A percentile compares a stretch with the other conserved stretches of the same genome.
Evolutionary conservation across 768 basidiomycete species (phyloP).

Genomic region (Kwoniella sp.): DNA sequence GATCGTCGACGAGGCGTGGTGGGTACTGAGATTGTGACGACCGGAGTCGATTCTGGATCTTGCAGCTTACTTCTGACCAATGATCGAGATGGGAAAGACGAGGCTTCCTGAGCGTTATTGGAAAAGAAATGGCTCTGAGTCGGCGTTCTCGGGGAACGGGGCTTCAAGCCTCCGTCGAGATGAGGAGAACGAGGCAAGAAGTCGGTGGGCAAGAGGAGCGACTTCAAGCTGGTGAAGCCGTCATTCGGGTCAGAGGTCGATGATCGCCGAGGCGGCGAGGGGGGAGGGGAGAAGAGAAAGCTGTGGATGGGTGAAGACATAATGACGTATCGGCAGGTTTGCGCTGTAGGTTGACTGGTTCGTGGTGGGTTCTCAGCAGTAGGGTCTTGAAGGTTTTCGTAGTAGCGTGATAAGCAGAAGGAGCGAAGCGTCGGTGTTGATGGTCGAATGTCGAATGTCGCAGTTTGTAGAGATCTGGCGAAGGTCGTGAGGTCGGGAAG

Average conservation of each 20-base stretch:
- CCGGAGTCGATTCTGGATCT: constrained; percentile 18
- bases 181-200: constrained; percentile 22
- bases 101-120: constrained; percentile 19
- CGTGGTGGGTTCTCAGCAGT: no score
- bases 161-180: constrained; percentile 28
- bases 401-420: not conserved
- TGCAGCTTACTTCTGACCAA: not conserved
- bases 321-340: constrained; percentile 8
- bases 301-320: constrained; percentile 51
- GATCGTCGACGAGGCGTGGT: constrained; percentile 15
- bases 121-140: constrained; percentile 34
- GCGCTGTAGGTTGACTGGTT: no score
- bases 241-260: constrained; percentile 12
- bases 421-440: not conserved
- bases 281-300: constrained; percentile 48
- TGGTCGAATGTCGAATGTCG: not conserved
- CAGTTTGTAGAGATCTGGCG: not conserved
- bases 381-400: no score
- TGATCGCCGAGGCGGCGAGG: constrained; percentile 29
- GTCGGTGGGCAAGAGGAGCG: constrained; percentile 28
- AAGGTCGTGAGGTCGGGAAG: constrained; percentile 7
- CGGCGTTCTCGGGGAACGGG: constrained; percentile 38
- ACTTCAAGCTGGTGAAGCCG: constrained; percentile 29
- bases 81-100: constrained; percentile 20
- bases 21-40: constrained; percentile 18